Conservation (phyloP, 208 protist species). For the Trypanosoma mega region DNA sequence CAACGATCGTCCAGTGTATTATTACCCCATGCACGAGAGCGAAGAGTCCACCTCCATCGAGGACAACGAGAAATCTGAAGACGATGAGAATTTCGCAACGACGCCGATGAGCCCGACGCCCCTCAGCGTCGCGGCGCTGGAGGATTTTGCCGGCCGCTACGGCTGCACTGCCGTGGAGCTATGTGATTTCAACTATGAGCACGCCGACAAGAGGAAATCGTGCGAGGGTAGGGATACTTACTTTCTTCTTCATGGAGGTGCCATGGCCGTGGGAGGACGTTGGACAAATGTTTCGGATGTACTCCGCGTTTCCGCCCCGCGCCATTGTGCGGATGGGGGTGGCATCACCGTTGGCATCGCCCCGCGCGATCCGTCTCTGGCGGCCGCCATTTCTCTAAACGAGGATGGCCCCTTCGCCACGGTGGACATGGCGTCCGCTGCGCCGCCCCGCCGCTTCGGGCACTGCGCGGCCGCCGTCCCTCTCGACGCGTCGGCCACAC, state of each 20-base stretch:
- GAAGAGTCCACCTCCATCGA: conserved; percentile 31
- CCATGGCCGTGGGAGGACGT: conserved; percentile 8
- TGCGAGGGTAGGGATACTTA: conserved; percentile 1
- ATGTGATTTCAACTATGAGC: neutral
- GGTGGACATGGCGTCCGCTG: neutral
- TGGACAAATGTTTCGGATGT: conserved; percentile 30
- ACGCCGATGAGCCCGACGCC: conserved; percentile 15
- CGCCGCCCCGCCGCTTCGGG: conserved; percentile 26
- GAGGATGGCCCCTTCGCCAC: neutral
- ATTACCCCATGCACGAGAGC: conserved; percentile 58
- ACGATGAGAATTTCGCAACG: neutral
- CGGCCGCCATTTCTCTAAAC: conserved; percentile 4
- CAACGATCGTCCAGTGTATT: conserved; percentile 64
- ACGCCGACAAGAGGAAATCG: too few species aligned
- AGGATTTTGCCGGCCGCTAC: conserved; percentile 14
- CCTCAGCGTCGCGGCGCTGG: conserved; percentile 19
- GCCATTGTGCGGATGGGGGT: conserved; percentile 34
- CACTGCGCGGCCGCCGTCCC: conserved; percentile 25
- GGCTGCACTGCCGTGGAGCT: conserved; percentile 9
- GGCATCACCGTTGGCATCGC: conserved; percentile 39
- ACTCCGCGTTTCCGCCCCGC: conserved; percentile 39
- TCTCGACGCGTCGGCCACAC: neutral
- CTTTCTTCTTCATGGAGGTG: conserved; percentile 24
- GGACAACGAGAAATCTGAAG: conserved; percentile 14
- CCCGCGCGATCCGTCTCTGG: conserved; percentile 14